phyloP scores from a whole-genome alignment of 169 alveolate genomes.

The Plasmodium cynomolgi region DNA sequence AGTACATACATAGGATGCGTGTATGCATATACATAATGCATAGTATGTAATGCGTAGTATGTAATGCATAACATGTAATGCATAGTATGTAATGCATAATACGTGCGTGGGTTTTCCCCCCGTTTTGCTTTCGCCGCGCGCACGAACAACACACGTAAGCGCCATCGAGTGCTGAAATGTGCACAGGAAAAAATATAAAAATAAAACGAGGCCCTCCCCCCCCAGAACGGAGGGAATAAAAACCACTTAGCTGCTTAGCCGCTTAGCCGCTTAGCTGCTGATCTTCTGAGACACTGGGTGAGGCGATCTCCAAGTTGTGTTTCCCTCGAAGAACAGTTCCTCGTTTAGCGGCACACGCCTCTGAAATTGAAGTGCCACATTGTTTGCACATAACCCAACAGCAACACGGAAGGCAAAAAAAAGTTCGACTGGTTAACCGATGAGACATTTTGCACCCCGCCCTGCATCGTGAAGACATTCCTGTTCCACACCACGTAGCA shows the following conservation, averaged over 20 bases:
- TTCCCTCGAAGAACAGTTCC: background rate
- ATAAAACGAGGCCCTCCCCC: background rate
- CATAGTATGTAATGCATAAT: too few species aligned
- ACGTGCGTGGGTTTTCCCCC: background rate
- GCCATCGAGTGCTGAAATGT: background rate
- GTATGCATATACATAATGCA: background rate
- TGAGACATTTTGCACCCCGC: background rate
- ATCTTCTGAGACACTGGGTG: background rate
- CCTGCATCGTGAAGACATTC: background rate
- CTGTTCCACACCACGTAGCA: background rate
- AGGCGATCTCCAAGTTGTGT: background rate
- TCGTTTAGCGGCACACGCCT: background rate
- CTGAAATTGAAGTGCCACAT: background rate
- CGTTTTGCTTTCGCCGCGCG: background rate
- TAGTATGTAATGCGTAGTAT: too few species aligned
- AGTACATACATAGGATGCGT: background rate
- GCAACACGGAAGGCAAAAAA: background rate
- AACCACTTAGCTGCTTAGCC: too few species aligned
- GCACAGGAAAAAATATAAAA: background rate
- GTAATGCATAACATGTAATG: too few species aligned
- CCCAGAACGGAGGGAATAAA: background rate
- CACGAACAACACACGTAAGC: background rate
- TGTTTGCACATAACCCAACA: background rate
- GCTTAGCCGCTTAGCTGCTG: too few species aligned
- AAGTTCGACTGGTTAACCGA: background rate